These are phyloP conservation scores for Cardamine chenopodiifolia DNA, from an alignment of 345 rosid genomes.

Conservation along the genomic window DNA sequence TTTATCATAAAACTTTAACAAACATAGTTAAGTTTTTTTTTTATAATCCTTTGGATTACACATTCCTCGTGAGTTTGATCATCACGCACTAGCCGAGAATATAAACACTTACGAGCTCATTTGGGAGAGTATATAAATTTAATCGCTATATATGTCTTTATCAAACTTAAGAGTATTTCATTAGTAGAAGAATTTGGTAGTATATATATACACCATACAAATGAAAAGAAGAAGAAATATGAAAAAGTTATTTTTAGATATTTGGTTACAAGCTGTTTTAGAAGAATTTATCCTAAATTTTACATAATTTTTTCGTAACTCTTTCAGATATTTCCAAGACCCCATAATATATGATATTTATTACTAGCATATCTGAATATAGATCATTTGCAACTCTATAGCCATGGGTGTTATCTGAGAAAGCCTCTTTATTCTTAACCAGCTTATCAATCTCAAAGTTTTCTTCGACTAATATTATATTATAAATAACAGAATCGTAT, in stretches of 20 bases:
- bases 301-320: no score
- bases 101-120: no score
- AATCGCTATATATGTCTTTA: neutral
- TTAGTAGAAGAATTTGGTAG: neutral
- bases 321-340: neutral
- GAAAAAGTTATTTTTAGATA: neutral
- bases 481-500: neutral
- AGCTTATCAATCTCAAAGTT: neutral
- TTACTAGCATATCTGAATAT: neutral
- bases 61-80: no score
- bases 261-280: no score
- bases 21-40: no score
- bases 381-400: neutral
- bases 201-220: neutral
- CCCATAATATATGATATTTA: neutral
- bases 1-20: no score
- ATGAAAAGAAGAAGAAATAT: no score
- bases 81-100: no score
- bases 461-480: neutral
- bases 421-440: neutral
- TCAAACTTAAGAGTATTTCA: neutral
- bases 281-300: neutral
- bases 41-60: no score
- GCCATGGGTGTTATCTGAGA: neutral
- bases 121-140: no score